Evolutionary conservation across 2,329 filamentous ascomycete species (phyloP).

Genomic region (Alternaria gansuensis): DNA sequence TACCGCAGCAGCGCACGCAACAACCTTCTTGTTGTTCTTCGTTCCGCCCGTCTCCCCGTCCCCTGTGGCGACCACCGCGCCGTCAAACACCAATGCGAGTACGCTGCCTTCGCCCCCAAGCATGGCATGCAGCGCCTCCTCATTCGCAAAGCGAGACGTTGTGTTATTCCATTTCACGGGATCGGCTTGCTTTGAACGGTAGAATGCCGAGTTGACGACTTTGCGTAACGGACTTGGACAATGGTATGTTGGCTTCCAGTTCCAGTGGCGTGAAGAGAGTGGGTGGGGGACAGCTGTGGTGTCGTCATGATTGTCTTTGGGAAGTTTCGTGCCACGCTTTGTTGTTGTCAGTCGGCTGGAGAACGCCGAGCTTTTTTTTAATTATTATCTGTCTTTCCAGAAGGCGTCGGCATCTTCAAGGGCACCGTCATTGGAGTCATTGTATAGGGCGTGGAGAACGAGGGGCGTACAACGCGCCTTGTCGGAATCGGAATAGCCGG

Average conservation of each 20-base stretch:
- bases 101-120: slow-evolving; percentile 21
- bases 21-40: slow-evolving; percentile 16
- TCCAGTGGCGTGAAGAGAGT: slow-evolving; percentile 21
- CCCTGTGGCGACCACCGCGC: not conserved
- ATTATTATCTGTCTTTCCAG: not conserved
- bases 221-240: slow-evolving; percentile 24
- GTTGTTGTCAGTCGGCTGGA: too few relatives aligned
- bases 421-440: slow-evolving; percentile 7
- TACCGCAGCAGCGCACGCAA: slow-evolving; percentile 36
- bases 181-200: slow-evolving; percentile 22
- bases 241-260: slow-evolving; percentile 15
- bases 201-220: slow-evolving; percentile 37
- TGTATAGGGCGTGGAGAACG: not conserved
- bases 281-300: slow-evolving; percentile 21
- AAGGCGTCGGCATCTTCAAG: slow-evolving; percentile 3
- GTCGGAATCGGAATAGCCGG: slow-evolving; percentile 2
- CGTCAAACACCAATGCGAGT: slow-evolving; percentile 32
- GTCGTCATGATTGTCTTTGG: slow-evolving; percentile 13
- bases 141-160: slow-evolving; percentile 24
- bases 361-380: too few relatives aligned
- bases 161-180: slow-evolving; percentile 28
- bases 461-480: not conserved
- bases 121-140: slow-evolving; percentile 27
- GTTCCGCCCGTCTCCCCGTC: not conserved
- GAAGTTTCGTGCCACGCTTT: too few relatives aligned